These are phyloP conservation scores for Abortiporus biennis DNA, from an alignment of 1,284 basidiomycete genomes.

Conservation along the genomic window DNA sequence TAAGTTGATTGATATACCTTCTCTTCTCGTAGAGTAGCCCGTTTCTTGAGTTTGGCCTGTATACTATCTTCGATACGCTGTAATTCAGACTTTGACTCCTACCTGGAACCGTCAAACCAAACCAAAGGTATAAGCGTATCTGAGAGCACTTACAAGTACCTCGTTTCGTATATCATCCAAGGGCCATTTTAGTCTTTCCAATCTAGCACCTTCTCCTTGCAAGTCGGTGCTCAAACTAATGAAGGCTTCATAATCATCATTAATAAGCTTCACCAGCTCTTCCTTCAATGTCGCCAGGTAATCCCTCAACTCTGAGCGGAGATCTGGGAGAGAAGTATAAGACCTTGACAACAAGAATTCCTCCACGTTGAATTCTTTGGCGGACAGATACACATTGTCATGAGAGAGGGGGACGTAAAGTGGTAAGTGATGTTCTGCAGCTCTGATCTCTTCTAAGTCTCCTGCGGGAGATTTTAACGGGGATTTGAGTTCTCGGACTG, in stretches of 20 bases:
- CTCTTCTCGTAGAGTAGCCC: slow-evolving; percentile 74
- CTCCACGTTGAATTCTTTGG: slow-evolving; percentile 75
- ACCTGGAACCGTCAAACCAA: neutral
- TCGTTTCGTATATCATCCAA: slow-evolving; percentile 57
- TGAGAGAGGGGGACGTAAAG: slow-evolving; percentile 76
- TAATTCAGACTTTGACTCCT: slow-evolving; percentile 64
- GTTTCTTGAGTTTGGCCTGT: slow-evolving; percentile 68
- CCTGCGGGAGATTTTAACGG: slow-evolving; percentile 7
- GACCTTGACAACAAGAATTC: slow-evolving; percentile 84
- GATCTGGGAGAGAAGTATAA: slow-evolving; percentile 81
- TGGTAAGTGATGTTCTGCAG: slow-evolving; percentile 52
- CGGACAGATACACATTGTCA: slow-evolving; percentile 65
- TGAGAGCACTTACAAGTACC: slow-evolving; percentile 55
- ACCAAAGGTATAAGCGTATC: no score
- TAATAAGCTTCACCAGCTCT: slow-evolving; percentile 92
- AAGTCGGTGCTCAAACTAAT: slow-evolving; percentile 91
- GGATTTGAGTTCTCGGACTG: slow-evolving; percentile 40
- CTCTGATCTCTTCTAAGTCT: slow-evolving; percentile 11
- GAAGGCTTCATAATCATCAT: slow-evolving; percentile 97
- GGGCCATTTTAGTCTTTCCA: slow-evolving; percentile 64
- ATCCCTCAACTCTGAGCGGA: slow-evolving; percentile 81
- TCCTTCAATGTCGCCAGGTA: slow-evolving; percentile 84
- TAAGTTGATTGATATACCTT: no score
- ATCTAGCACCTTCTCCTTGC: slow-evolving; percentile 72
- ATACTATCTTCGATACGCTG: slow-evolving; percentile 67